Evolutionary conservation across 2,329 filamentous ascomycete genomes (phyloP).

Genomic region (Aspergillus pseudoterreus): DNA sequence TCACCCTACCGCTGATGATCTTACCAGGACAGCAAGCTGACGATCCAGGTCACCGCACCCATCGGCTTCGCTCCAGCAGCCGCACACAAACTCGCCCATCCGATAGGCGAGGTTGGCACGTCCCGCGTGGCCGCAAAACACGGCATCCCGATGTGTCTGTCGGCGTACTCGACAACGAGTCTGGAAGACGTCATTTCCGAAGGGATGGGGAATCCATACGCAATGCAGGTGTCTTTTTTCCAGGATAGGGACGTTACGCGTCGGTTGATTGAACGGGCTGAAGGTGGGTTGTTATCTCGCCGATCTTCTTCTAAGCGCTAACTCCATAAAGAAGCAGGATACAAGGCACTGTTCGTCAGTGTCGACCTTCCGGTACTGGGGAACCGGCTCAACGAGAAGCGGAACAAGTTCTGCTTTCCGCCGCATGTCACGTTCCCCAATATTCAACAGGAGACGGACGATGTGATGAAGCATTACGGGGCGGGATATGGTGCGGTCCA

Average conservation of each 20-base stretch:
- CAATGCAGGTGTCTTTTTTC: constrained; percentile 51
- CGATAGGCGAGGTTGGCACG: constrained; percentile 5
- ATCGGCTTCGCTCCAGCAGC: constrained; percentile 6
- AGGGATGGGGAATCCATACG: constrained; percentile 40
- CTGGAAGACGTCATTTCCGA: constrained; percentile 44
- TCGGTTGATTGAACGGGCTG: constrained; percentile 35
- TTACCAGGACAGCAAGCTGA: background rate
- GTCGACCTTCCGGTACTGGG: constrained; percentile 53
- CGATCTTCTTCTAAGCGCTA: background rate
- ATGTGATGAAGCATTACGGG: constrained; percentile 3
- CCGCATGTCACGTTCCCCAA: constrained; percentile 38
- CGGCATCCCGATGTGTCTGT: constrained; percentile 5
- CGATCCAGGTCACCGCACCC: constrained; percentile 1
- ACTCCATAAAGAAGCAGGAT: constrained; percentile 36
- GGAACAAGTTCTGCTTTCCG: constrained; percentile 49
- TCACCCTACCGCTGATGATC: background rate
- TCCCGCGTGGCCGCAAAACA: constrained; percentile 1
- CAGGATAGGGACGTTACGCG: constrained; percentile 40
- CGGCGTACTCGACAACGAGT: constrained; percentile 3
- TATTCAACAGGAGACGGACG: constrained; percentile 20
- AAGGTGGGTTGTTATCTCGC: constrained; percentile 25
- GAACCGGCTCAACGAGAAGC: constrained; percentile 48
- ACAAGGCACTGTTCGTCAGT: constrained; percentile 51
- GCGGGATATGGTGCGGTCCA: constrained; percentile 3
- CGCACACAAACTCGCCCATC: constrained; percentile 6